Conservation (phyloP, 345 rosid genomes). For the Garcia nutans region DNA sequence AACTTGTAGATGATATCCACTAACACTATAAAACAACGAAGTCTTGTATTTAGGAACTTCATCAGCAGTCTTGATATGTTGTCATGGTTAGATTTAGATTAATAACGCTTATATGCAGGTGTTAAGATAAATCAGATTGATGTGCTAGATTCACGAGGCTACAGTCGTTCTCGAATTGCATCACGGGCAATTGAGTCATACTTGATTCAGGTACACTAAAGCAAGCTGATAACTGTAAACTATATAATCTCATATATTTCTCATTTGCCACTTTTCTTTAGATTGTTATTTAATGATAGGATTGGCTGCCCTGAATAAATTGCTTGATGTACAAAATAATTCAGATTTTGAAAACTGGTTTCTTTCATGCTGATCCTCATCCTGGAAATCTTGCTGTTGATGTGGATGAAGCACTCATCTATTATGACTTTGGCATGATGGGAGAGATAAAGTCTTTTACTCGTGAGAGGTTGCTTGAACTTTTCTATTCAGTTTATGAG, state of each 20-base stretch:
- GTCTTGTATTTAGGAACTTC: background rate
- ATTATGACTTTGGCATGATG: constrained; percentile 99
- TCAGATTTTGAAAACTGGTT: constrained; percentile 89
- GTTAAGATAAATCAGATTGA: constrained; percentile 68
- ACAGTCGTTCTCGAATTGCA: constrained; percentile 67
- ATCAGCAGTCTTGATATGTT: constrained; percentile 5
- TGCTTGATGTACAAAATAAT: constrained; percentile 11
- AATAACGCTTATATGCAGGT: constrained; percentile 43
- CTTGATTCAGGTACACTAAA: constrained; percentile 76
- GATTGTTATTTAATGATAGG: background rate
- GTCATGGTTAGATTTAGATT: background rate
- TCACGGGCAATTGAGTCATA: constrained; percentile 87
- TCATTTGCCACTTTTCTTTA: background rate
- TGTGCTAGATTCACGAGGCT: constrained; percentile 58
- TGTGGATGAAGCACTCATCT: constrained; percentile 73
- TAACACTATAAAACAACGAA: too few species aligned
- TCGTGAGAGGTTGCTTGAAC: constrained; percentile 77
- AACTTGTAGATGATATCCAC: constrained; percentile 7
- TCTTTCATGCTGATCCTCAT: constrained; percentile 99
- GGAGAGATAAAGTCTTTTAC: constrained; percentile 94
- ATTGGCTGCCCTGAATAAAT: constrained; percentile 1
- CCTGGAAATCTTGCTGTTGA: constrained; percentile 97
- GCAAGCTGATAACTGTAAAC: background rate
- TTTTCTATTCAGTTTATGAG: constrained; percentile 87
- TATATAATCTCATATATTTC: background rate